A percentile compares a stretch with the other conserved stretches of the same genome.
These are phyloP conservation scores for Leucocoprinus sp. DNA, from an alignment of 768 basidiomycete genomes.

Conservation along the genomic window DNA sequence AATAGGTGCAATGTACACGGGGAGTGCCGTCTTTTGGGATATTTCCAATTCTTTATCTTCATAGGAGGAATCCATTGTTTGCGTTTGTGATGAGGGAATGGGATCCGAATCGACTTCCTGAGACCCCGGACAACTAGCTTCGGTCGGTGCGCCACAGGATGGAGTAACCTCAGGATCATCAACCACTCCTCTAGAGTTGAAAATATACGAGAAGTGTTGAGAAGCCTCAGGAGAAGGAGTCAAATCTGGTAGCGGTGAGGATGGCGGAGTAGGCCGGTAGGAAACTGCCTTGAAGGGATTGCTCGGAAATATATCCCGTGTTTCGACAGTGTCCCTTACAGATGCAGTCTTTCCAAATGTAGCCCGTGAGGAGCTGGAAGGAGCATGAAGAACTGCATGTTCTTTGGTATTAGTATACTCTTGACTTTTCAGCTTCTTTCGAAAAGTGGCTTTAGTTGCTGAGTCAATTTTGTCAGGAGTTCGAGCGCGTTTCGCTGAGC, in stretches of 20 bases:
- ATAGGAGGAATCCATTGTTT: slow-evolving; percentile 12
- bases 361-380: neutral
- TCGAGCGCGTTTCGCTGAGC: neutral
- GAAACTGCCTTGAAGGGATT: neutral
- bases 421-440: slow-evolving; percentile 5
- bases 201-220: neutral
- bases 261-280: slow-evolving; percentile 1
- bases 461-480: neutral
- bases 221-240: slow-evolving; percentile 4
- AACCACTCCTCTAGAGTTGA: neutral
- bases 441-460: neutral
- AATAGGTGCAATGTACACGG: neutral
- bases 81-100: slow-evolving; percentile 32
- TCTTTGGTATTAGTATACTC: neutral
- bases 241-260: slow-evolving; percentile 8
- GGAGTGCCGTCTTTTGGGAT: neutral
- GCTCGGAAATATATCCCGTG: neutral
- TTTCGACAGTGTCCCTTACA: neutral
- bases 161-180: neutral
- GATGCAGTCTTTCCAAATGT: neutral
- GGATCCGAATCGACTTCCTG: neutral
- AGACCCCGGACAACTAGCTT: neutral
- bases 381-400: neutral
- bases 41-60: slow-evolving; percentile 10
- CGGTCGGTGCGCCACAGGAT: neutral